Conservation (phyloP, 2,329 filamentous ascomycete species). For the Pseudocercospora eumusae region DNA sequence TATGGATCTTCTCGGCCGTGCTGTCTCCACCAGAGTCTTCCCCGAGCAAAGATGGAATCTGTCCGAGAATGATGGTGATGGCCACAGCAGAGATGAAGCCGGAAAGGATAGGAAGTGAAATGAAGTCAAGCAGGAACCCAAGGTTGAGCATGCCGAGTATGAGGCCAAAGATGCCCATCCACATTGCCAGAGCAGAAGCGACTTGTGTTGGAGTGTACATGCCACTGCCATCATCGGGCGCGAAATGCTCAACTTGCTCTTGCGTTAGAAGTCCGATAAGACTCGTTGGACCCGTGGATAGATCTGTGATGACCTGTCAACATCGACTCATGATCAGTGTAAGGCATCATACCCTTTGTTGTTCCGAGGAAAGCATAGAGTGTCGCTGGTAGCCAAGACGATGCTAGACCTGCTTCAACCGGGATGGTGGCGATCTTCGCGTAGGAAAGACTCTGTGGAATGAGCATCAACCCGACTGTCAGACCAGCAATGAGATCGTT, state of each 20-base stretch:
- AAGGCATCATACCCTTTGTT: conserved; percentile 54
- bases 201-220: conserved; percentile 57
- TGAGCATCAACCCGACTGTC: conserved; percentile 55
- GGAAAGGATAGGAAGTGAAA: conserved; percentile 64
- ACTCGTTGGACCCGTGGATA: conserved; percentile 65
- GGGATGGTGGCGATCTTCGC: conserved; percentile 64
- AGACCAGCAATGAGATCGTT: conserved; percentile 64
- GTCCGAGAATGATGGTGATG: conserved; percentile 66
- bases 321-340: not conserved
- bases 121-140: conserved; percentile 57
- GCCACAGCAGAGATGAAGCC: conserved; percentile 68
- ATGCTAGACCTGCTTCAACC: conserved; percentile 62
- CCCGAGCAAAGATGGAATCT: conserved; percentile 63
- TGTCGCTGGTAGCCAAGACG: conserved; percentile 60
- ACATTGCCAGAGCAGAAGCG: conserved; percentile 62
- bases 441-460: conserved; percentile 64
- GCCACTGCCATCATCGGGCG: conserved; percentile 48
- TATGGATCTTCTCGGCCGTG: conserved; percentile 60
- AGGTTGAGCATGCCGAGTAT: conserved; percentile 60
- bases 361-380: conserved; percentile 64
- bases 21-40: conserved; percentile 54
- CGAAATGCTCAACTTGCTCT: conserved; percentile 56
- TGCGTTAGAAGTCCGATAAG: conserved; percentile 65
- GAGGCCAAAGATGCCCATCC: conserved; percentile 63
- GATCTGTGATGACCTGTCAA: conserved; percentile 45